Percentiles rank a stretch among this genome's conserved stretches.
Conservation (phyloP, 352 stramenopile species). For the Globisporangium echinulatum region DNA sequence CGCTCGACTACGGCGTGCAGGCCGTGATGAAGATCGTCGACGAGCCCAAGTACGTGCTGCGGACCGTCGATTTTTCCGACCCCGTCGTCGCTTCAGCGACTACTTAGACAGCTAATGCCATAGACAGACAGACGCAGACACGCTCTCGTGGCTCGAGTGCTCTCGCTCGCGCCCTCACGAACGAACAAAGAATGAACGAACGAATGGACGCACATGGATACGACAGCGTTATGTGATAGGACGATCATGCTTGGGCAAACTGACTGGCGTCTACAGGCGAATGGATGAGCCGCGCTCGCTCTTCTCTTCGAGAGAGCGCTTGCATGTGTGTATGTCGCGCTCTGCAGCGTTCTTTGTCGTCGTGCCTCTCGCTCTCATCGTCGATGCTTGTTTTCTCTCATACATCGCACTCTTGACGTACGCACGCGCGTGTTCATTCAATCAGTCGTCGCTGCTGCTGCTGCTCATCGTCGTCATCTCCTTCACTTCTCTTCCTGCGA, state of each 20-base stretch:
- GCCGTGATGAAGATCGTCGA: slow-evolving; percentile 87
- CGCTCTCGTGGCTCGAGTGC: too few species aligned
- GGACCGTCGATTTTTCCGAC: slow-evolving; percentile 70
- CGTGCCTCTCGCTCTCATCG: background rate
- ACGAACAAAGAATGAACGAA: background rate
- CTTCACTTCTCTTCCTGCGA: background rate
- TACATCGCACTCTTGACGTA: too few species aligned
- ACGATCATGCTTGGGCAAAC: too few species aligned
- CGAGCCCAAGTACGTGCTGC: slow-evolving; percentile 81
- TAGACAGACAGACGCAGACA: background rate
- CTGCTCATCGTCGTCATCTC: background rate
- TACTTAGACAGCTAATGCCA: background rate
- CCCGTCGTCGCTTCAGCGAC: background rate
- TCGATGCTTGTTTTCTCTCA: too few species aligned
- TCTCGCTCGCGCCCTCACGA: too few species aligned
- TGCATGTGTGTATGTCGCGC: background rate
- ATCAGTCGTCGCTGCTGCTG: too few species aligned
- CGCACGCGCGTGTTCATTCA: background rate
- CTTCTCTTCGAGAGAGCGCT: slow-evolving; percentile 12
- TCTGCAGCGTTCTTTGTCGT: background rate
- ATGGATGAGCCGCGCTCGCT: background rate
- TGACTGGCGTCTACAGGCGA: background rate
- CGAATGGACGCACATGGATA: background rate
- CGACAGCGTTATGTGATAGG: too few species aligned
- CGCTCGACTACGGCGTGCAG: slow-evolving; percentile 85